Evolutionary conservation across 2,329 filamentous ascomycete genomes (phyloP).

Genomic region (Ophiostoma sp.): DNA sequence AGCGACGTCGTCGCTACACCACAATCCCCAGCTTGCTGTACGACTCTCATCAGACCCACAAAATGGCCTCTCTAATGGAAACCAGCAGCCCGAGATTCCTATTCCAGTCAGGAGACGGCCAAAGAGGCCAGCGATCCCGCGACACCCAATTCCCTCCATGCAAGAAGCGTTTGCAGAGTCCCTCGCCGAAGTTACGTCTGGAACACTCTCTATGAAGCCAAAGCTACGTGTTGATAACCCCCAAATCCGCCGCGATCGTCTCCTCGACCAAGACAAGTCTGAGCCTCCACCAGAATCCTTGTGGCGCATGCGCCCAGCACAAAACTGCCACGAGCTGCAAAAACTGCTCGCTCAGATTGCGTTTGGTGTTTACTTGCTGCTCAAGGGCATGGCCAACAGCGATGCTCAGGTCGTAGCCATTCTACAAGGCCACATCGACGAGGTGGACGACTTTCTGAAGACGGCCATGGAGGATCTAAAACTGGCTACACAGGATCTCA

Average conservation of each 20-base stretch:
- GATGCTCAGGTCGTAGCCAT: constrained; percentile 84
- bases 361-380: constrained; percentile 84
- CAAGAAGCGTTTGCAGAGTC: constrained; percentile 80
- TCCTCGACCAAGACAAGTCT: constrained; percentile 63
- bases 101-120: constrained; percentile 16
- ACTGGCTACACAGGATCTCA: constrained; percentile 70
- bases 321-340: constrained; percentile 78
- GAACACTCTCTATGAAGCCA: constrained; percentile 43
- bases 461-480: constrained; percentile 79
- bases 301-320: constrained; percentile 71
- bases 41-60: no score
- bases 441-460: constrained; percentile 87
- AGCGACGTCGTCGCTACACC: no score
- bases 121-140: constrained; percentile 32
- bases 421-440: constrained; percentile 84
- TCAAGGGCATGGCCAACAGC: constrained; percentile 81
- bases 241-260: constrained; percentile 56
- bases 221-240: constrained; percentile 52
- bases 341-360: constrained; percentile 90
- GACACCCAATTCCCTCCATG: constrained; percentile 69
- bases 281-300: constrained; percentile 65
- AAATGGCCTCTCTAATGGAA: constrained; percentile 14
- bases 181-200: constrained; percentile 62
- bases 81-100: constrained; percentile 15
- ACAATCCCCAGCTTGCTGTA: no score